phyloP scores from a whole-genome alignment of 768 basidiomycete species.

The Termitomyces eurrhizus region DNA sequence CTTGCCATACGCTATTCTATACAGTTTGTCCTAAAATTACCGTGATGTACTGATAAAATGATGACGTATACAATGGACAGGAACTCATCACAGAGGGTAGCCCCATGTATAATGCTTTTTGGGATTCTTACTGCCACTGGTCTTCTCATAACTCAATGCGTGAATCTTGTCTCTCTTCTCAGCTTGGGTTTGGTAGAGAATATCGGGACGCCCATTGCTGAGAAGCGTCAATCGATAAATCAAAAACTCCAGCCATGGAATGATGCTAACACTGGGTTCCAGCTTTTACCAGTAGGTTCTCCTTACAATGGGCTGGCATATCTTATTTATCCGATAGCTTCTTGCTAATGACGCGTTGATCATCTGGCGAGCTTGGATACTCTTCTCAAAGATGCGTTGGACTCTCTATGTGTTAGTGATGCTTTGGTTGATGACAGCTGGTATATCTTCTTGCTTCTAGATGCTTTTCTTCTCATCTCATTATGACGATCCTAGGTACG shows the following conservation, averaged over 20 bases:
- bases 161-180: background rate
- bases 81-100: background rate
- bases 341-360: background rate
- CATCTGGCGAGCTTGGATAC: background rate
- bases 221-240: background rate
- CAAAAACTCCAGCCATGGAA: background rate
- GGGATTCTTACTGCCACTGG: background rate
- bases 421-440: background rate
- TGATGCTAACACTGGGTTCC: background rate
- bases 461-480: background rate
- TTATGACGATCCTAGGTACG: background rate
- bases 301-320: background rate
- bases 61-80: background rate
- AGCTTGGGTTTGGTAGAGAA: background rate
- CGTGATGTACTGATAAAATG: background rate
- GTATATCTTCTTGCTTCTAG: background rate
- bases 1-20: background rate
- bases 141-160: background rate
- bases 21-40: background rate
- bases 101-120: background rate
- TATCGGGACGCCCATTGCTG: background rate
- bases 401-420: background rate
- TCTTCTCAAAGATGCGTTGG: background rate
- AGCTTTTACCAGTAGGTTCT: background rate
- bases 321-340: background rate